Percentiles rank a stretch among this genome's conserved stretches.
Evolutionary conservation across 257 asterid species (phyloP).

Genomic region (Scutellaria minor): DNA sequence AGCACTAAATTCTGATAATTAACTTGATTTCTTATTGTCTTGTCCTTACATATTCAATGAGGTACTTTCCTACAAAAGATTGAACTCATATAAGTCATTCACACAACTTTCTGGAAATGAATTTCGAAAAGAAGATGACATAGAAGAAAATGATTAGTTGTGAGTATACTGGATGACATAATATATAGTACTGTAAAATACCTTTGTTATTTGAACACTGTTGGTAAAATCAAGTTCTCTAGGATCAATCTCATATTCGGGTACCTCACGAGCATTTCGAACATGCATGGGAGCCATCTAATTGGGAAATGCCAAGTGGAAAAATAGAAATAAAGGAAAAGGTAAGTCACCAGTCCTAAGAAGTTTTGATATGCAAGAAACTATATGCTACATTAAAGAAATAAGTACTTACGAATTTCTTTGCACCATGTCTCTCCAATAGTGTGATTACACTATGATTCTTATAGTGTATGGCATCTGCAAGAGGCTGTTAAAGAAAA

Average conservation of each 20-base stretch:
- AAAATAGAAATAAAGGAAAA: slow-evolving; percentile 5
- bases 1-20: neutral
- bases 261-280: slow-evolving; percentile 70
- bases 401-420: slow-evolving; percentile 54
- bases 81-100: slow-evolving; percentile 15
- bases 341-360: neutral
- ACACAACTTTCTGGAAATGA: slow-evolving; percentile 9
- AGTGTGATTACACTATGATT: slow-evolving; percentile 73
- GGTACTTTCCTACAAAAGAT: neutral
- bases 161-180: neutral
- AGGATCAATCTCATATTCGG: slow-evolving; percentile 90
- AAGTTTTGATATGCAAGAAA: neutral
- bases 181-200: slow-evolving; percentile 27
- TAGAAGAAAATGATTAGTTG: slow-evolving; percentile 1
- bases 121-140: slow-evolving; percentile 1
- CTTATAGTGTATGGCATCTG: slow-evolving; percentile 88
- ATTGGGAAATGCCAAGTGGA: slow-evolving; percentile 14
- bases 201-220: slow-evolving; percentile 79
- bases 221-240: slow-evolving; percentile 80
- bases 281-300: slow-evolving; percentile 95
- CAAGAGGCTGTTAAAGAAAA: slow-evolving; percentile 72
- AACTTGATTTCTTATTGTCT: neutral
- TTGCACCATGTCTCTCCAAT: slow-evolving; percentile 81
- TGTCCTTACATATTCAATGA: neutral
- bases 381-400: neutral